Base-by-base conservation (phyloP, 768 basidiomycete genomes). In the Pleurotus sapidus region DNA sequence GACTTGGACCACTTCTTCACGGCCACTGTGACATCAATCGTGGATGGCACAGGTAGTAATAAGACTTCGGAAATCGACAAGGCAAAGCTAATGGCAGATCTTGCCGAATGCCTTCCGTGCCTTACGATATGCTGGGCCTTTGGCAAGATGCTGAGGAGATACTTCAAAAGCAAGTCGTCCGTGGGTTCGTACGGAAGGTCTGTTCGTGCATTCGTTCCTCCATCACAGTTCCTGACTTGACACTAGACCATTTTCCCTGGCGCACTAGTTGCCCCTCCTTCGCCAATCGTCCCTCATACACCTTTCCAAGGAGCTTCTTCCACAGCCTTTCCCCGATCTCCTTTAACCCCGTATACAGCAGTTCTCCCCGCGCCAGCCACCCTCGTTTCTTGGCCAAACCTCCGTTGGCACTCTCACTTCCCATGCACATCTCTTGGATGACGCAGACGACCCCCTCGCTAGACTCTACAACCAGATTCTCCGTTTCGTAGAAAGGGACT, bases 141-240 rank as follows among this genome's bases (percentile, higher is more conserved):
- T 94, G 92, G 91, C 74, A 84, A 63, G 87, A 91, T 60, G 96
- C 95, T 1, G 95, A 96, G 72, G 91, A 94, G 58, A 86, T 97
- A 15, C 72, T 98, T 50, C 78, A 88, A 56, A 76, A 75, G 51
- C 84, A 88, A 45, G 74, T 97, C 38, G 80, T 94, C 37, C 83
- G 84, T 1, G 80, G 79, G 12, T 95, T 95, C 64, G 79, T 94
- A 7, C 86, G 83, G 64, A 89, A 90, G 78, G 94, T 89, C 54
- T 39, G 68, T 63, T n/a, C 23, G 30, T 42, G 15, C 30, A 14
- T 24, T 20, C 39, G 15, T 48, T 42, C 14, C 9, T n/a, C 12
- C 27, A 14, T 9, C 42, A 8, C 14, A 1, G 23, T 46, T 42
- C n/a, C 15, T 51, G 50, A 5, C 50, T 15, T 50, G 30, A 46